Conservation (phyloP, 2,329 filamentous ascomycete species). For the Aspergillus fructus region DNA sequence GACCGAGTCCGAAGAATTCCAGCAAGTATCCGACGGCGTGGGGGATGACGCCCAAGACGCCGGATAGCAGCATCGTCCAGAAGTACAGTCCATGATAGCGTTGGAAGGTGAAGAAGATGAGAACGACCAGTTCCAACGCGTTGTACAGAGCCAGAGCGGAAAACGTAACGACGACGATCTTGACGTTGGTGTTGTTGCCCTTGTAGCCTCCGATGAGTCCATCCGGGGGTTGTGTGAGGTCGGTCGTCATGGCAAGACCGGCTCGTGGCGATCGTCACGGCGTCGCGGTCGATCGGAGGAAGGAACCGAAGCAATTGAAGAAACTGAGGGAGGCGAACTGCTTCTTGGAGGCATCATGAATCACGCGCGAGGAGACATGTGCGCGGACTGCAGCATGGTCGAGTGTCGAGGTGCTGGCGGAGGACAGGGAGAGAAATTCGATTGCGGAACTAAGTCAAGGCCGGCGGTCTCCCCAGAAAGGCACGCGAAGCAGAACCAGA, state of each 20-base stretch:
- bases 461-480: too few species aligned
- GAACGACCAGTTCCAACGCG: slow-evolving; percentile 43
- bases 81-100: slow-evolving; percentile 42
- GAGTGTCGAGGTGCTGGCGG: not conserved
- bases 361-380: not conserved
- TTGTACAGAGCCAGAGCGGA: slow-evolving; percentile 48
- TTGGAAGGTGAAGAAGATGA: slow-evolving; percentile 39
- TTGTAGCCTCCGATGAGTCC: slow-evolving; percentile 30
- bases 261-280: not conserved
- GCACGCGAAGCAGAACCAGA: too few species aligned
- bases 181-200: slow-evolving; percentile 22
- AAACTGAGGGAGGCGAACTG: not conserved
- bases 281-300: not conserved
- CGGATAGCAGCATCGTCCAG: slow-evolving; percentile 40
- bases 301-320: not conserved
- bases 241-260: slow-evolving; percentile 8
- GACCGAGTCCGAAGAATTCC: slow-evolving; percentile 36
- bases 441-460: too few species aligned
- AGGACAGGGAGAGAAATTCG: not conserved
- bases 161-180: slow-evolving; percentile 33
- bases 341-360: not conserved
- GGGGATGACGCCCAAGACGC: slow-evolving; percentile 36
- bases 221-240: slow-evolving; percentile 25
- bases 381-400: not conserved
- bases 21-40: slow-evolving; percentile 42